Evolutionary conservation across 1,284 basidiomycete genomes (phyloP), one percentile per base, ranked within the genome.

Genomic region (Thecaphora frezii): DNA sequence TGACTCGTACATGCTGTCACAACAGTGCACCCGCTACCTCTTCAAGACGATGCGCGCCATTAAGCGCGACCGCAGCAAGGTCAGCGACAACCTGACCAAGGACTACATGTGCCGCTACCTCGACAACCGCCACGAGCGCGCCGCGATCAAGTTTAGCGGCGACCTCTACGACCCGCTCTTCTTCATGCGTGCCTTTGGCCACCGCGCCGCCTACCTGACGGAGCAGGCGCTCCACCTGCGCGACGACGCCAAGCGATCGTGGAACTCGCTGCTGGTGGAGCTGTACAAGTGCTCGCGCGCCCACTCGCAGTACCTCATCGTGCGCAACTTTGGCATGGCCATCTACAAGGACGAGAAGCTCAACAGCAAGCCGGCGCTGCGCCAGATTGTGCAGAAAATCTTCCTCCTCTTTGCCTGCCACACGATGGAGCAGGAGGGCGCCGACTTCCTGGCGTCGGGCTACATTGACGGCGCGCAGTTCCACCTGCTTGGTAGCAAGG

Each of bases 1-100:
- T 25, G 72, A 76, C 62, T 76, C 71, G 44, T 80, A 79, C 71
- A 79, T 80, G 76, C 70, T 80, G n/a, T 71, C 77, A 33, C 80
- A 80, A 65, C 80, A 81, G 57, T 67, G 69, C 45, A 73, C 71
- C 10, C 73, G 79, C n/a, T 79, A 79, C 66, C 71, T 81, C 9
- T 74, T 80, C 72, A 80, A 80, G 61, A 69, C 64, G 14, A 74
- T 74, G 74, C 73, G 74, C 23, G 57, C 56, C 26, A 48, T 76
- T 54, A 71, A 73, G 60, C 59, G 55, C 46, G 55, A 63, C 48
- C 43, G 48, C 2, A 66, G 54, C 51, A 61, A 69, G 51, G 50
- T 60, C 22, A 53, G 66, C 48, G 71, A 75, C 55, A 77, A 71
- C 61, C 56, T 67, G 42, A 78, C 77, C 14, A 70, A 69, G 44